Base-by-base conservation (phyloP, 495 filamentous ascomycete species). In the Penicillium flavigenum region DNA sequence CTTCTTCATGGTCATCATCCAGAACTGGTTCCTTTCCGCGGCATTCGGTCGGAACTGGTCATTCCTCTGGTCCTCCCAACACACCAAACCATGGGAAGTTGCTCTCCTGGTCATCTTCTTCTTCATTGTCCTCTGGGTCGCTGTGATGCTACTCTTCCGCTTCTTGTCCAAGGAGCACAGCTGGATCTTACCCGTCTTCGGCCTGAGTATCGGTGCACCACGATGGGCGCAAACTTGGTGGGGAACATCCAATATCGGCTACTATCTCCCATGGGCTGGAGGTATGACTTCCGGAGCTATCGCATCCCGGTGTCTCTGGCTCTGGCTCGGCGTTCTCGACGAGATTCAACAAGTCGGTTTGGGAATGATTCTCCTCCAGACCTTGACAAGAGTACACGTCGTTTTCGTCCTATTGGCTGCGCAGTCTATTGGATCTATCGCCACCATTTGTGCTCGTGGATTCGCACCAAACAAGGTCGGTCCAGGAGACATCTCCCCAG, bases 191-290 rank as follows among this genome's bases (percentile, higher is more conserved):
- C 85, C 86, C 43, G 80, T 88, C 60, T 87, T 87, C 62, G 85
- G 85, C 32, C 77, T 87, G 54, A 83, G 83, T 38, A 77, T 88
- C 14, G 80, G 81, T 20, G 80, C 83, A 1, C 86, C 86, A 0
- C 74, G 84, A 44, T 88, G 86, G 85, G 78, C 77, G 27, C 86
- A 88, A 68, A 84, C 84, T 67, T 79, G 86, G 57, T 88, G 86
- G 86, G 78, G 72, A 16, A 79, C 76, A 0, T 82, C 78, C 1
- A 77, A 77, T 34, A 76, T 85, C 59, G 86, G 83, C 5, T 61
- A 71, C 32, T 88, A 82, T 57, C 69, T 88, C 6, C 86, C 86
- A 2, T 88, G 84, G 85, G 63, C 63, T 17, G 80, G 79, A 11
- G 53, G 68, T 17, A 72, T 79, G 0, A 62, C 81, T 4, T 73